Evolutionary conservation across 495 filamentous ascomycete genomes (phyloP).

Genomic region (Bryoglossum gracile): DNA sequence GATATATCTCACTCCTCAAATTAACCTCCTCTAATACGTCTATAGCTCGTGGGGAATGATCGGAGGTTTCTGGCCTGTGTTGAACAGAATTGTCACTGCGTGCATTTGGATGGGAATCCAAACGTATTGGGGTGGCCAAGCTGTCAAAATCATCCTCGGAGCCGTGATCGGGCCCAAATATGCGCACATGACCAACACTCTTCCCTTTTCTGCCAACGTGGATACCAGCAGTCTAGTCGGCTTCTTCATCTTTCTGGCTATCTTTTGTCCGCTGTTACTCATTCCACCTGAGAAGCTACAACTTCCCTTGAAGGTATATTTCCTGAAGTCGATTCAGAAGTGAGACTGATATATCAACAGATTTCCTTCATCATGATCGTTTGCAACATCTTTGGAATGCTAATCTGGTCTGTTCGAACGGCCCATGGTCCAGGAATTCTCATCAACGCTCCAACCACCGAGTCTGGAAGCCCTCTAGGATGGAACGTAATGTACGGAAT

Average conservation of each 20-base stretch:
- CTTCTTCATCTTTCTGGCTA: conserved; percentile 34
- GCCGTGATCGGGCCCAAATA: conserved; percentile 38
- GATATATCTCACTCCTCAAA: too few species aligned
- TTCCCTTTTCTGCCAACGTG: conserved; percentile 31
- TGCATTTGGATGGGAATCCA: conserved; percentile 55
- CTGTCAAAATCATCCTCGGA: conserved; percentile 26
- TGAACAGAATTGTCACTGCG: conserved; percentile 82
- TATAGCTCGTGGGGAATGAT: conserved; percentile 21
- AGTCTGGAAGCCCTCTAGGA: conserved; percentile 13
- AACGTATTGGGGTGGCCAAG: conserved; percentile 48
- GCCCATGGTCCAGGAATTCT: conserved; percentile 17
- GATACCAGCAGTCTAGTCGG: conserved; percentile 37
- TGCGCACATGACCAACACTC: conserved; percentile 32
- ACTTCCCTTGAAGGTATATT: conserved; percentile 23
- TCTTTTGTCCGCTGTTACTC: conserved; percentile 33
- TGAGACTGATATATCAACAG: conserved; percentile 2
- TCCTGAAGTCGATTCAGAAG: neutral
- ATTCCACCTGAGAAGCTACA: conserved; percentile 38
- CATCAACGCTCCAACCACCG: conserved; percentile 9
- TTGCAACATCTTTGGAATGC: conserved; percentile 18
- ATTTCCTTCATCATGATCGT: conserved; percentile 44
- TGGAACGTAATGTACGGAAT: conserved; percentile 21
- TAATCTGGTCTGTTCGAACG: conserved; percentile 18
- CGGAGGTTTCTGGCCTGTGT: conserved; percentile 78
- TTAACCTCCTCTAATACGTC: neutral